phyloP scores from a whole-genome alignment of 306 rosid species.

The Sophora flavescens region DNA sequence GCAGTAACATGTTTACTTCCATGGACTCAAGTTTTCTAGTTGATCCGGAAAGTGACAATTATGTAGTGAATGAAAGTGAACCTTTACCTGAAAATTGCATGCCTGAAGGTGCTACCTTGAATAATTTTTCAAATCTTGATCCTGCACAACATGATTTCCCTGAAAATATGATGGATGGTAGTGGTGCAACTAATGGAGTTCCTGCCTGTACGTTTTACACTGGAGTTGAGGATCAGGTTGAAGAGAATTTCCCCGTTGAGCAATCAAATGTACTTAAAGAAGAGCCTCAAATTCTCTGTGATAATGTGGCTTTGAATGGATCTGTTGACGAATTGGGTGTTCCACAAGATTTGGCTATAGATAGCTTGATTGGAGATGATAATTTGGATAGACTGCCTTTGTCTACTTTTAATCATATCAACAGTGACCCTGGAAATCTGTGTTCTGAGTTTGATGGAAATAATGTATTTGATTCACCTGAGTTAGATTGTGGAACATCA shows the following conservation, averaged over 20 bases:
- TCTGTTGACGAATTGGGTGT: constrained; percentile 53
- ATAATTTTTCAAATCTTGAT: constrained; percentile 64
- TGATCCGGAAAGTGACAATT: constrained; percentile 56
- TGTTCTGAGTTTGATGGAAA: constrained; percentile 66
- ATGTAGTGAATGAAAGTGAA: constrained; percentile 51
- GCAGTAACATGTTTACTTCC: constrained; percentile 58
- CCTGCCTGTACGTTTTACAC: constrained; percentile 52
- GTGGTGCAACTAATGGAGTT: constrained; percentile 44
- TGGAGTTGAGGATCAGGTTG: constrained; percentile 55
- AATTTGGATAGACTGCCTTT: constrained; percentile 53
- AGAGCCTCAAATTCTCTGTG: constrained; percentile 61
- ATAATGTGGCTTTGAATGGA: constrained; percentile 51
- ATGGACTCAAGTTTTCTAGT: constrained; percentile 72
- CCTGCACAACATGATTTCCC: constrained; percentile 52
- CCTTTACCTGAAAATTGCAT: constrained; percentile 57
- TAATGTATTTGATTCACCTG: constrained; percentile 63
- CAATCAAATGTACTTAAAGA: constrained; percentile 51
- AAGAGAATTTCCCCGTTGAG: constrained; percentile 52
- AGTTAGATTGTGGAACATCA: constrained; percentile 68
- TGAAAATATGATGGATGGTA: constrained; percentile 58
- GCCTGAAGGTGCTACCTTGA: constrained; percentile 55
- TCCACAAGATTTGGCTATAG: constrained; percentile 54
- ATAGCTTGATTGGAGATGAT: constrained; percentile 57
- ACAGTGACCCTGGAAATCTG: constrained; percentile 60
- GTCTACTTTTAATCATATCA: constrained; percentile 58